Evolutionary conservation across 2,329 filamentous ascomycete species (phyloP).

Genomic region (Aspergillus sergii): DNA sequence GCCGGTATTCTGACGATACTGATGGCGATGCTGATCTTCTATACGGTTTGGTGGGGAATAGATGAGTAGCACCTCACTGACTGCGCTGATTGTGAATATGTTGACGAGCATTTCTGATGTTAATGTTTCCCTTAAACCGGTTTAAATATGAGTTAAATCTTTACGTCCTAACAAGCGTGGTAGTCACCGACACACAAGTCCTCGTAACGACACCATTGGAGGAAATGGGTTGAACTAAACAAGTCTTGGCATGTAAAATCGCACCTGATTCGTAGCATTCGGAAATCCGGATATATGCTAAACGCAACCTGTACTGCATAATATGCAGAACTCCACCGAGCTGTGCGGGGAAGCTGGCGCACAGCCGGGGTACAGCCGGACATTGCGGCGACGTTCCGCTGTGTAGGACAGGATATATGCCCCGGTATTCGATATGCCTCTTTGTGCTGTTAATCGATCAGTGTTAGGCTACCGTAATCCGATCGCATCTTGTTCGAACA

Average conservation of each 20-base stretch:
- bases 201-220: no score
- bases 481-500: background rate
- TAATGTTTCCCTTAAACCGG: background rate
- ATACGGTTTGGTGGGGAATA: constrained; percentile 41
- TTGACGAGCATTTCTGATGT: constrained; percentile 1
- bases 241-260: no score
- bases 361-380: background rate
- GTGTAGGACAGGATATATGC: background rate
- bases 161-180: no score
- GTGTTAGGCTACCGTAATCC: no score
- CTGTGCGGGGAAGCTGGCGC: constrained; percentile 2
- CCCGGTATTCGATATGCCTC: background rate
- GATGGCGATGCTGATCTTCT: constrained; percentile 36
- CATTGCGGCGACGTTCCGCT: background rate
- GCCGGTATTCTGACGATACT: constrained; percentile 47
- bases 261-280: background rate
- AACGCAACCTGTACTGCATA: background rate
- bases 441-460: background rate
- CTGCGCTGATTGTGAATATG: background rate
- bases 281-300: background rate
- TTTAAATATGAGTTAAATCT: background rate
- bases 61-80: constrained; percentile 28
- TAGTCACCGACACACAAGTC: background rate
- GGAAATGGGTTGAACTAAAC: no score
- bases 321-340: background rate